phyloP scores from a whole-genome alignment of 805 yeast genomes.

The Barnettozyma vustinii region DNA sequence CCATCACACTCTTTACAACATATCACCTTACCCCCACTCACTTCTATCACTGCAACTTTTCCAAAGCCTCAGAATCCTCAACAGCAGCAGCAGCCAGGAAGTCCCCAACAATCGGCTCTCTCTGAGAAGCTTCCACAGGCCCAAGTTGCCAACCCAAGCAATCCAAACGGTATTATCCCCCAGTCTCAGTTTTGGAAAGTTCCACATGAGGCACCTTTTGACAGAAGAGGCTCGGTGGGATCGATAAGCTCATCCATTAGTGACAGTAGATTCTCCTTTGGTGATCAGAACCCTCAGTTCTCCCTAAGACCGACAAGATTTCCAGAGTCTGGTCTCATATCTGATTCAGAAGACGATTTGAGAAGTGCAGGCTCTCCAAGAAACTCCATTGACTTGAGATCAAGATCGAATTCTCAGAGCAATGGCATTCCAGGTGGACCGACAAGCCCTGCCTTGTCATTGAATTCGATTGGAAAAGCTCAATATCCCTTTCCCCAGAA shows the following conservation, averaged over 20 bases:
- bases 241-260: constrained; percentile 20
- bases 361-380: constrained; percentile 19
- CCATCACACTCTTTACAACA: background rate
- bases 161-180: constrained; percentile 11
- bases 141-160: background rate
- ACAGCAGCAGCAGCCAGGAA: constrained; percentile 6
- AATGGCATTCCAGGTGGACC: constrained; percentile 12
- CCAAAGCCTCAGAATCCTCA: background rate
- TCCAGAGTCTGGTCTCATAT: constrained; percentile 20
- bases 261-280: constrained; percentile 13
- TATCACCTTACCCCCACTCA: constrained; percentile 11
- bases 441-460: constrained; percentile 20
- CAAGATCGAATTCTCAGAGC: constrained; percentile 18
- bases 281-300: constrained; percentile 5
- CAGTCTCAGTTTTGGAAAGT: constrained; percentile 27
- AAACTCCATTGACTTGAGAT: constrained; percentile 16
- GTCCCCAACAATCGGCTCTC: constrained; percentile 6
- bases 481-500: background rate
- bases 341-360: constrained; percentile 25
- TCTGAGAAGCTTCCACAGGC: background rate
- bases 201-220: constrained; percentile 25
- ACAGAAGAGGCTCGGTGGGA: constrained; percentile 24
- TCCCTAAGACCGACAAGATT: constrained; percentile 10
- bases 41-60: constrained; percentile 7
- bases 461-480: background rate